A percentile compares a stretch with the other conserved stretches of the same genome.
These are phyloP conservation scores for Eucalyptus erythrocorys DNA, from an alignment of 345 rosid species.

Conservation along the genomic window DNA sequence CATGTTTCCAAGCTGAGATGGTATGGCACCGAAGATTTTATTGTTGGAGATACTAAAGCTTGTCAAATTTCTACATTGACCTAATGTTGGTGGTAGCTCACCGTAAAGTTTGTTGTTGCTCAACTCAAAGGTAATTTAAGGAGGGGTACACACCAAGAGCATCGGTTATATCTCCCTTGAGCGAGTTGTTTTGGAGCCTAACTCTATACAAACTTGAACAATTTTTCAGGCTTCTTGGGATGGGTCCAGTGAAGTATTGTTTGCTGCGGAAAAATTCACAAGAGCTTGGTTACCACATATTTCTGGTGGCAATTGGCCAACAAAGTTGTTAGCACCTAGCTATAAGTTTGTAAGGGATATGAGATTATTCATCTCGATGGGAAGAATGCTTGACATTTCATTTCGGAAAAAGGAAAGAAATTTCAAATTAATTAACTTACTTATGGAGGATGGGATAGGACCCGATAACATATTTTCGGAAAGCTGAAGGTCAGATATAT, in stretches of 20 bases:
- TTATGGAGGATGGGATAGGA: neutral
- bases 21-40: neutral
- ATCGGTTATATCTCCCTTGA: neutral
- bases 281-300: fast-evolving
- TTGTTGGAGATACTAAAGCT: neutral
- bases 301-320: neutral
- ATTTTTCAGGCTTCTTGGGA: fast-evolving
- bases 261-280: fast-evolving
- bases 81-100: neutral
- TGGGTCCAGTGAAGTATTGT: neutral
- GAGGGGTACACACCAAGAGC: neutral
- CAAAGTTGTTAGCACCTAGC: fast-evolving
- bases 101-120: neutral
- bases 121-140: neutral
- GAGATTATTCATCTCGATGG: neutral
- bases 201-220: neutral
- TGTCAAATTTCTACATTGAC: neutral
- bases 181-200: neutral
- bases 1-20: neutral
- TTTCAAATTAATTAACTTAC: neutral
- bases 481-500: fast-evolving
- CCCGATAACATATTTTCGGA: fast-evolving
- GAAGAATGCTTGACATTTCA: neutral
- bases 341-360: no score
- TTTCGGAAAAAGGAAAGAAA: neutral